A percentile compares a stretch with the other conserved stretches of the same genome.
Conservation (phyloP, 306 rosid species). For the Datisca glomerata region DNA sequence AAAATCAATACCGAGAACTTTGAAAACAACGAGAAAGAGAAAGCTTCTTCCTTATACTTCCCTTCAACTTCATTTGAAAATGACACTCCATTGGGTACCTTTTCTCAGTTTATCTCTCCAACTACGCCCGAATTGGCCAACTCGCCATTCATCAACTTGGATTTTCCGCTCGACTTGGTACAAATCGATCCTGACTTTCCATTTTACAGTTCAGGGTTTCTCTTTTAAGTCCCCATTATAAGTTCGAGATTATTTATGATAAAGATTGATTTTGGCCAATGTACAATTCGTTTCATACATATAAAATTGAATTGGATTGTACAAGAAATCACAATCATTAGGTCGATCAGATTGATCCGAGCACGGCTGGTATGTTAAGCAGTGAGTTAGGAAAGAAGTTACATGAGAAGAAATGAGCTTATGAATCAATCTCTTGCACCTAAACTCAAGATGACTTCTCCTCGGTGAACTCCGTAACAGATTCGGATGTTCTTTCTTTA, state of each 20-base stretch:
- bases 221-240: slow-evolving; percentile 11
- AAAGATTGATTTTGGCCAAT: too few relatives aligned
- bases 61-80: slow-evolving; percentile 41
- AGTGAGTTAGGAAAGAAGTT: too few relatives aligned
- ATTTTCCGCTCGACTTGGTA: slow-evolving; percentile 32
- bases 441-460: slow-evolving; percentile 16
- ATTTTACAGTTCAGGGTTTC: slow-evolving; percentile 27
- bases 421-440: too few relatives aligned
- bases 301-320: too few relatives aligned
- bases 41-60: slow-evolving; percentile 28
- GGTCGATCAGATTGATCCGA: too few relatives aligned
- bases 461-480: slow-evolving; percentile 26
- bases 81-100: slow-evolving; percentile 18
- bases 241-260: too few relatives aligned
- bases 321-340: too few relatives aligned
- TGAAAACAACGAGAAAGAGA: slow-evolving; percentile 30
- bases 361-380: too few relatives aligned
- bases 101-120: slow-evolving; percentile 26
- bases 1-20: slow-evolving; percentile 20
- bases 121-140: slow-evolving; percentile 33
- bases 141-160: slow-evolving; percentile 39
- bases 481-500: slow-evolving; percentile 12
- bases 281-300: too few relatives aligned
- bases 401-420: too few relatives aligned
- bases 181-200: slow-evolving; percentile 32